Evolutionary conservation across 345 rosid species (phyloP).

Genomic region (Anastatica hierochuntica): DNA sequence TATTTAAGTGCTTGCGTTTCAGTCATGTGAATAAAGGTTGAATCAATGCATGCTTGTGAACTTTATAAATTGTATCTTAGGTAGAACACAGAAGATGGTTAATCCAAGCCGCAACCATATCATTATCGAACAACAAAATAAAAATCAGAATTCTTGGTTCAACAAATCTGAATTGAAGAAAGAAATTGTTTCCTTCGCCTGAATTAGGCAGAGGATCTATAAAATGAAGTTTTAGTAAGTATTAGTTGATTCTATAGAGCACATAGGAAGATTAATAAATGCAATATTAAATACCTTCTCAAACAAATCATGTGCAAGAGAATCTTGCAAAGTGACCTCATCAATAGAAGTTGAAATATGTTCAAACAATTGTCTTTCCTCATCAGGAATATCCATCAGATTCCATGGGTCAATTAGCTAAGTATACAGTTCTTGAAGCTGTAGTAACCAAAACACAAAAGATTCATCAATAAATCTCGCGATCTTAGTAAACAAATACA

Average conservation of each 20-base stretch:
- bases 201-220: too few species aligned
- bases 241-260: constrained; percentile 11
- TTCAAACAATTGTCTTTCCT: constrained; percentile 76
- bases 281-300: constrained; percentile 55
- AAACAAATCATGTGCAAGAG: constrained; percentile 85
- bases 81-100: too few species aligned
- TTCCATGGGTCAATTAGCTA: constrained; percentile 92
- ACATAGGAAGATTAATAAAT: neutral
- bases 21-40: too few species aligned
- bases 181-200: too few species aligned
- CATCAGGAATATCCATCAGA: constrained; percentile 91
- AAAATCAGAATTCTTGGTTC: too few species aligned
- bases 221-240: constrained; percentile 5
- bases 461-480: neutral
- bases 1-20: too few species aligned
- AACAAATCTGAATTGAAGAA: too few species aligned
- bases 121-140: too few species aligned
- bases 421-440: constrained; percentile 94
- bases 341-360: constrained; percentile 82
- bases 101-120: too few species aligned
- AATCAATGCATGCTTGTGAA: too few species aligned
- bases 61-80: too few species aligned
- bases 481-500: neutral
- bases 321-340: constrained; percentile 75
- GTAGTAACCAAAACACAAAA: constrained; percentile 9